phyloP scores from a whole-genome alignment of 2,329 filamentous ascomycete species.

The Raffaelea arxii region DNA sequence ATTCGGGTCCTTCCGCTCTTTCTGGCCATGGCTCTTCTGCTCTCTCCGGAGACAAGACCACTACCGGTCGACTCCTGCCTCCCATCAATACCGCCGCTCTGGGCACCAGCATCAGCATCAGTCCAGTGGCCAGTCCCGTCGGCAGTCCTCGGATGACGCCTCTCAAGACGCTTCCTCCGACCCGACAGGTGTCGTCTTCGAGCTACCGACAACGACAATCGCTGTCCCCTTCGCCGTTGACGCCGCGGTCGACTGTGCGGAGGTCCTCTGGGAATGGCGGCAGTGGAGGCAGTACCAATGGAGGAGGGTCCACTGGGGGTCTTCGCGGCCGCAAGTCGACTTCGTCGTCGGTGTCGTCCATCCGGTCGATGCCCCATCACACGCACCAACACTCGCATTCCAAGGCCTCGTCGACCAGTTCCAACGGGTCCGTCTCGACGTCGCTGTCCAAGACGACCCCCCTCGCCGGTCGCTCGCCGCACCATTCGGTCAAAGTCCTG shows the following conservation, averaged over 20 bases:
- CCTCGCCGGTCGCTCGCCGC: constrained; percentile 61
- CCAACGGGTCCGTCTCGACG: constrained; percentile 61
- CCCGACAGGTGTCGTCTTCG: too few species aligned
- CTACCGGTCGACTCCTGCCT: too few species aligned
- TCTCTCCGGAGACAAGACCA: too few species aligned
- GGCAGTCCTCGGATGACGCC: constrained; percentile 22
- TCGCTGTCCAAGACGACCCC: constrained; percentile 58
- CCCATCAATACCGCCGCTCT: constrained; percentile 24
- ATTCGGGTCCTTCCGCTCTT: too few species aligned
- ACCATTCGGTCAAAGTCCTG: constrained; percentile 89
- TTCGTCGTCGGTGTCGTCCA: constrained; percentile 86
- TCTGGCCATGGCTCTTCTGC: too few species aligned
- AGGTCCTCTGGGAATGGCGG: constrained; percentile 72
- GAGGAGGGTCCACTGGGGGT: too few species aligned
- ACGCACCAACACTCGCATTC: constrained; percentile 81
- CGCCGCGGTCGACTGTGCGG: constrained; percentile 77
- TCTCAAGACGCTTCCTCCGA: constrained; percentile 9
- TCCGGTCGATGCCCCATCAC: constrained; percentile 84
- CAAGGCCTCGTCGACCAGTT: constrained; percentile 89
- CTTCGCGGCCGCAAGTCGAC: constrained; percentile 90
- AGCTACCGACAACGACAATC: constrained; percentile 49
- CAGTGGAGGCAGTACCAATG: too few species aligned
- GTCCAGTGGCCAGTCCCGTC: constrained; percentile 9
- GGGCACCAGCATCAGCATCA: constrained; percentile 18
- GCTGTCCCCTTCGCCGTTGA: constrained; percentile 76